phyloP scores from a whole-genome alignment of 805 yeast genomes.

The Cyberlindnera galapagoensis region DNA sequence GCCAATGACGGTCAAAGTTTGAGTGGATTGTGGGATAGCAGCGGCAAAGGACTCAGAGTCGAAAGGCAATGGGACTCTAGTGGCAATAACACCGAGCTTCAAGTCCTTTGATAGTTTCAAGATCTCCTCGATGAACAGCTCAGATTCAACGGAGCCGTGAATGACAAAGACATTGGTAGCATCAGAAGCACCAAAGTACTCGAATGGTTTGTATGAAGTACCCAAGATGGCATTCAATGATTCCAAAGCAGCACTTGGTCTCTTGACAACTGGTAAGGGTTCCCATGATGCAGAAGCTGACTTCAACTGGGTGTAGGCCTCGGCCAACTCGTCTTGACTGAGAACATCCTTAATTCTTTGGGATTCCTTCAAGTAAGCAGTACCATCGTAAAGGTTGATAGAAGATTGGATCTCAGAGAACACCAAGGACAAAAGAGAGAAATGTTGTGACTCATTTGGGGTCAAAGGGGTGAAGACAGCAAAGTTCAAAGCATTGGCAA shows the following conservation, averaged over 20 bases:
- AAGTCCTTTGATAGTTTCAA: conserved; percentile 15
- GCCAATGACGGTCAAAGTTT: conserved; percentile 61
- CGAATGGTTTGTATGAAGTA: conserved; percentile 52
- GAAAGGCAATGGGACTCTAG: conserved; percentile 79
- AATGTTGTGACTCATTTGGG: conserved; percentile 58
- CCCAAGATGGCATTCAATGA: conserved; percentile 50
- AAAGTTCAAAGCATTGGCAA: conserved; percentile 56
- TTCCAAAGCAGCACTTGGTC: conserved; percentile 39
- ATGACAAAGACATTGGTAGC: conserved; percentile 75
- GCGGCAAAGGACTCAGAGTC: conserved; percentile 52
- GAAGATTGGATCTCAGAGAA: conserved; percentile 52
- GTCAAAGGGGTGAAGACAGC: conserved; percentile 67
- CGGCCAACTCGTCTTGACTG: conserved; percentile 32
- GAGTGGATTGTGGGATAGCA: conserved; percentile 51
- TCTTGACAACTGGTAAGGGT: conserved; percentile 27
- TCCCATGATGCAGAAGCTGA: conserved; percentile 22
- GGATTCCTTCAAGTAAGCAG: conserved; percentile 46
- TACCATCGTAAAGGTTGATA: conserved; percentile 76
- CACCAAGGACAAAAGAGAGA: conserved; percentile 57
- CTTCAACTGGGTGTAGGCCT: conserved; percentile 33
- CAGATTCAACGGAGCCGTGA: conserved; percentile 67
- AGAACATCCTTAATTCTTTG: conserved; percentile 36
- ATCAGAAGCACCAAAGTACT: conserved; percentile 55
- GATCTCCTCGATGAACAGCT: conserved; percentile 43
- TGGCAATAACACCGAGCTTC: conserved; percentile 56